Base-by-base conservation (phyloP, 306 rosid species). In the Sphenostylis stenocarpa region DNA sequence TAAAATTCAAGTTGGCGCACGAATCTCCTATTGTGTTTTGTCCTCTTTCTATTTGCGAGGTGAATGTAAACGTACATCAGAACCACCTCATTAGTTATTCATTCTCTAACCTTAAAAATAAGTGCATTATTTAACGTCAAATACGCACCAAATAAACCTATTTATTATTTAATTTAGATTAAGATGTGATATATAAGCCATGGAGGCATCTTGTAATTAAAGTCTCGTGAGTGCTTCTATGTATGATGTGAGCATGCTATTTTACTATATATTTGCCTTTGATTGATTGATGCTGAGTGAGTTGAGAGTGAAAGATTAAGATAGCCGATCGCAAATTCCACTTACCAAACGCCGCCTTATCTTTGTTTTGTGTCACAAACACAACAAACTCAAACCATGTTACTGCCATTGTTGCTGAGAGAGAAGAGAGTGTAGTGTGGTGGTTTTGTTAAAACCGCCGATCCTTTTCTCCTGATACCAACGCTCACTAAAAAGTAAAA, bases 381-480 rank as follows among this genome's bases (percentile, higher is more conserved):
- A 38, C 28, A 16, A 3, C 15, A 43, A 6, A 63, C 19, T 5
- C 21, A 17, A 17, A 48, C 19, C 23, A 0, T 48, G 55, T 52
- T 52, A 15, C 80, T 23, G 77, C 51, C 81, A 63, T 81, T 78
- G 63, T 81, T 78, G 63, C 43, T 49, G 43, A 57, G 51, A 56
- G 57, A 56, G 16, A 52, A 43, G 34, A 55, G 29, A 8, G 39
- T 53, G 44, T 7, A 13, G 20, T 65, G 70, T 74, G 75, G 67
- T 78, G 77, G 67, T 80, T 81, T 83, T 77, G 21, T 58, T 79
- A 80, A 81, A 79, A 79, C 89, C 88, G 84, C 84, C 55, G 75
- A 83, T 84, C 11, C 7, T 61, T 31, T 85, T 87, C 84, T 67
- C 81, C 72, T 67, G 26, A 74, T 67, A 81, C 76, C n/a, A 65